Evolutionary conservation across 805 yeast genomes (phyloP).

Genomic region (Kodamaea sagamina): DNA sequence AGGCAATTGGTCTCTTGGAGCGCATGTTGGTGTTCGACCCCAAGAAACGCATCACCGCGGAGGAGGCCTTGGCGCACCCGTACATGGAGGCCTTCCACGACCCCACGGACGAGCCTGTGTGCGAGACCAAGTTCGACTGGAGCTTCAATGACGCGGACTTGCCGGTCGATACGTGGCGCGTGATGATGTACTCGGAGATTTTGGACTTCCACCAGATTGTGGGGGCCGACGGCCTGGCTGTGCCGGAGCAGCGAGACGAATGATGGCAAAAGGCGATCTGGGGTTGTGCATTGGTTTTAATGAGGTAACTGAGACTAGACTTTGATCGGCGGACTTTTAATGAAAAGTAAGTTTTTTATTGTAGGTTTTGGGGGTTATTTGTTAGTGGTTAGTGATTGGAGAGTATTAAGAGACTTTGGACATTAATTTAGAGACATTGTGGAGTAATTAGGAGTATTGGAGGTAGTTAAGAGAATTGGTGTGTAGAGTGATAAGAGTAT

Average conservation of each 20-base stretch:
- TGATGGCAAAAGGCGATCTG: background rate
- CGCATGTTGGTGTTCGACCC: slow-evolving; percentile 96
- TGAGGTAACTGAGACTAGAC: too few species aligned
- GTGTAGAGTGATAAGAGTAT: too few species aligned
- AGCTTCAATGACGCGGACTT: slow-evolving; percentile 96
- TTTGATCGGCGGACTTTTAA: too few species aligned
- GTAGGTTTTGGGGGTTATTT: too few species aligned
- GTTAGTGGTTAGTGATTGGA: too few species aligned
- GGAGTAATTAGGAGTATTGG: too few species aligned
- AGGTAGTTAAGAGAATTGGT: too few species aligned
- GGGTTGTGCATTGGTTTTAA: too few species aligned
- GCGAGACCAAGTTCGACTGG: slow-evolving; percentile 95
- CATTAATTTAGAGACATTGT: too few species aligned
- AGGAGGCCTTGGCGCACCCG: slow-evolving; percentile 84
- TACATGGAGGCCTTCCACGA: slow-evolving; percentile 95
- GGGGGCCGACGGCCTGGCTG: slow-evolving; percentile 34
- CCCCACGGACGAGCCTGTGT: slow-evolving; percentile 95
- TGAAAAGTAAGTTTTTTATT: too few species aligned
- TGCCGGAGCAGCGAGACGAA: slow-evolving; percentile 6
- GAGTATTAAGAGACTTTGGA: too few species aligned
- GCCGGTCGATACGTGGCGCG: slow-evolving; percentile 98
- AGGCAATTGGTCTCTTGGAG: slow-evolving; percentile 83
- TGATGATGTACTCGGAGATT: slow-evolving; percentile 98
- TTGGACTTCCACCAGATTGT: slow-evolving; percentile 93
- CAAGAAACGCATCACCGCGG: slow-evolving; percentile 89